Evolutionary conservation across 164 flowering plant species (phyloP).

Genomic region (Echeveria elegans): DNA sequence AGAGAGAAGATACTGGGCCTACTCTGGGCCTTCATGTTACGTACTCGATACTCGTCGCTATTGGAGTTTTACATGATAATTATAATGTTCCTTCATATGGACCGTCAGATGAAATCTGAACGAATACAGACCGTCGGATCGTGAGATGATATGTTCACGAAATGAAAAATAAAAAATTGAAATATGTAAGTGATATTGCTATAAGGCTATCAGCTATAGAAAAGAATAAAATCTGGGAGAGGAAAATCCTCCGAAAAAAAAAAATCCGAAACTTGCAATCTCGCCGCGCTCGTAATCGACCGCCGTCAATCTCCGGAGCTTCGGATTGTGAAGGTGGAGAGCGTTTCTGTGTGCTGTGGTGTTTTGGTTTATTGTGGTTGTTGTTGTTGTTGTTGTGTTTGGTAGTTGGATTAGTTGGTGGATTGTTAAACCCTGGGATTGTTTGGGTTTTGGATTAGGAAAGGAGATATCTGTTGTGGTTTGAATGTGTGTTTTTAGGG

Average conservation of each 20-base stretch:
- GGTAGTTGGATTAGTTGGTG: conserved; percentile 1
- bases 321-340: not conserved
- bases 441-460: not conserved
- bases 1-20: too few species aligned
- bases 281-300: not conserved
- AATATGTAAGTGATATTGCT: not conserved
- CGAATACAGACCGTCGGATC: not conserved
- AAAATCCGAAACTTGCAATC: not conserved
- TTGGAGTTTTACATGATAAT: too few species aligned
- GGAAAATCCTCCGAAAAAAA: not conserved
- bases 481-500: not conserved
- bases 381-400: not conserved
- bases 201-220: not conserved
- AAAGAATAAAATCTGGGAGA: not conserved
- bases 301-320: not conserved
- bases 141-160: not conserved
- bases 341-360: too few species aligned
- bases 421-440: not conserved
- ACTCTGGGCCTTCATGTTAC: too few species aligned
- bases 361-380: not conserved
- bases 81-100: not conserved
- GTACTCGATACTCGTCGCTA: too few species aligned
- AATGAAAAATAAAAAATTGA: not conserved
- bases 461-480: not conserved
- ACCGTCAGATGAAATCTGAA: not conserved